Evolutionary conservation across 2,329 filamentous ascomycete species (phyloP).

Genomic region (Exophiala sp.): DNA sequence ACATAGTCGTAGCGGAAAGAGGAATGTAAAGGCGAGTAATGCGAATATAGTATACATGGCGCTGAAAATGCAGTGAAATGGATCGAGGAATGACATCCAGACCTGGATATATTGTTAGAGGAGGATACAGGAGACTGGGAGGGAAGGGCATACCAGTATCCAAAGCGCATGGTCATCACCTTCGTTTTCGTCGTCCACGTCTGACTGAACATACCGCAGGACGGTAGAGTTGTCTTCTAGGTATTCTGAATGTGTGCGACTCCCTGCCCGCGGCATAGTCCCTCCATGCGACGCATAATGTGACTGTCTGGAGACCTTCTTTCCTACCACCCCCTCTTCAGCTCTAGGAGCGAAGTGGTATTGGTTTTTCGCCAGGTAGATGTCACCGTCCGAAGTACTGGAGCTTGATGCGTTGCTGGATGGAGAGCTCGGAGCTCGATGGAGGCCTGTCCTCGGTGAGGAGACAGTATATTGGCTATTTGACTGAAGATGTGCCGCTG

Average conservation of each 20-base stretch:
- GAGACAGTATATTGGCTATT: conserved; percentile 1
- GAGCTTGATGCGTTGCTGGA: conserved; percentile 27
- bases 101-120: conserved; percentile 20
- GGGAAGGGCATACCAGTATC: conserved; percentile 37
- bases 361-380: conserved; percentile 13
- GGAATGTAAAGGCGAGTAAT: conserved; percentile 49
- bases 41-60: conserved; percentile 54
- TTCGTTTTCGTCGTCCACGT: conserved; percentile 29
- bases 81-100: conserved; percentile 43
- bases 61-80: conserved; percentile 53
- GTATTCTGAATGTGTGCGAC: conserved; percentile 13
- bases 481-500: conserved; percentile 14
- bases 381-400: conserved; percentile 19
- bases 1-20: conserved; percentile 55
- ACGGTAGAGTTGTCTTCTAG: conserved; percentile 23
- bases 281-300: conserved; percentile 8
- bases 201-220: conserved; percentile 22
- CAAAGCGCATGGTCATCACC: conserved; percentile 41
- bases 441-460: conserved; percentile 11
- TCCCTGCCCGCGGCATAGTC: conserved; percentile 3
- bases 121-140: not conserved
- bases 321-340: conserved; percentile 11
- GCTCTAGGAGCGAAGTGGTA: conserved; percentile 18
- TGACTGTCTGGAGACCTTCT: conserved; percentile 9
- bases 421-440: conserved; percentile 21